Percentiles rank a stretch among this genome's conserved stretches.
These are phyloP conservation scores for Vanderwaltozyma yarrowii DNA, from an alignment of 805 yeast species.

Conservation along the genomic window DNA sequence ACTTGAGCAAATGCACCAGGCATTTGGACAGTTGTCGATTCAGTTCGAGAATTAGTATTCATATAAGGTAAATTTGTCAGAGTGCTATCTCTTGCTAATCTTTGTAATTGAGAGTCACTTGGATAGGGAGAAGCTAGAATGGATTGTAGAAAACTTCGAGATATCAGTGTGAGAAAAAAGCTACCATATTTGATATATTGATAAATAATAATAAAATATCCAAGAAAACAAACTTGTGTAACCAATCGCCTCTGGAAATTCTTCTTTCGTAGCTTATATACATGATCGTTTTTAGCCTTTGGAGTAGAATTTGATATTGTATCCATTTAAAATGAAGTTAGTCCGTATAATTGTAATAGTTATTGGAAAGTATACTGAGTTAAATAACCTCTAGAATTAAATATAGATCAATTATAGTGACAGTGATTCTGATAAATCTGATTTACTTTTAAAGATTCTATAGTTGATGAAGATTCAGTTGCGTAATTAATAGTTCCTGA, in stretches of 20 bases:
- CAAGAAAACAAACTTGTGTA: constrained; percentile 12
- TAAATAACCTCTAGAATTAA: too few relatives aligned
- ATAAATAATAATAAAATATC: constrained; percentile 16
- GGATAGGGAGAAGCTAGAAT: constrained; percentile 35
- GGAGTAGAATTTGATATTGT: background rate
- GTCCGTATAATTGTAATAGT: too few relatives aligned
- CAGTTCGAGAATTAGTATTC: constrained; percentile 2
- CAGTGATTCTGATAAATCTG: too few relatives aligned
- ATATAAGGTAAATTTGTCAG: background rate
- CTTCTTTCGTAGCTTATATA: constrained; percentile 17
- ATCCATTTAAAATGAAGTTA: background rate
- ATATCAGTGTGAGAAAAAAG: constrained; percentile 16
- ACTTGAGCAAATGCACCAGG: constrained; percentile 16
- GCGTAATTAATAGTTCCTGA: too few relatives aligned
- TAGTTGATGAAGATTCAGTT: too few relatives aligned
- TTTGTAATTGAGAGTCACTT: constrained; percentile 16
- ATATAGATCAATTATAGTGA: too few relatives aligned
- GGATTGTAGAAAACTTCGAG: constrained; percentile 31
- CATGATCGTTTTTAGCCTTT: constrained; percentile 4
- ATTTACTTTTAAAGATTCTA: too few relatives aligned
- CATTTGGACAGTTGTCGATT: constrained; percentile 6
- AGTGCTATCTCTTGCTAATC: constrained; percentile 7
- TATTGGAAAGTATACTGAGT: too few relatives aligned
- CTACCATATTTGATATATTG: constrained; percentile 24
- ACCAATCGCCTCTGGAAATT: constrained; percentile 18